Conservation (phyloP, 345 rosid genomes). For the Aquilaria sinensis region DNA sequence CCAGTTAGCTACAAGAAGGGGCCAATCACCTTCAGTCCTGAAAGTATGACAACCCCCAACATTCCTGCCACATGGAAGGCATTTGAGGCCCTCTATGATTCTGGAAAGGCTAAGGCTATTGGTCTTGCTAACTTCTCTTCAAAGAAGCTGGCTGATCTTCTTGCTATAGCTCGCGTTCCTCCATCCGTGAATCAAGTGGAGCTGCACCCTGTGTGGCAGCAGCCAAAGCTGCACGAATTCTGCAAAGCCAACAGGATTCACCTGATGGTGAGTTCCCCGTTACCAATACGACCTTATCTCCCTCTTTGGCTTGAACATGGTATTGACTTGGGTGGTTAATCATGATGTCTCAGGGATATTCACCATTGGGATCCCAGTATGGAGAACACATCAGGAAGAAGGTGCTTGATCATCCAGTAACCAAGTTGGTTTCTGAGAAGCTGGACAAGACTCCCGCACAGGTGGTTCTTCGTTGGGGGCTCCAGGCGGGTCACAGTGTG, state of each 20-base stretch:
- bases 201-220: conserved; percentile 38
- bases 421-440: conserved; percentile 26
- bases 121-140: conserved; percentile 23
- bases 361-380: conserved; percentile 18
- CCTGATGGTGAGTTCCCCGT: conserved; percentile 34
- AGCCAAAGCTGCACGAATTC: conserved; percentile 38
- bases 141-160: conserved; percentile 33
- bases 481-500: no score
- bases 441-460: conserved; percentile 14
- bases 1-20: no score
- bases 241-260: conserved; percentile 61
- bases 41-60: conserved; percentile 28
- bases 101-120: conserved; percentile 31
- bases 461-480: no score
- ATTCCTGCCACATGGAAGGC: conserved; percentile 55
- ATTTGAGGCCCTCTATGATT: conserved; percentile 40
- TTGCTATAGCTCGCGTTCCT: conserved; percentile 19
- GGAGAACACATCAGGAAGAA: conserved; percentile 7
- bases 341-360: conserved; percentile 28
- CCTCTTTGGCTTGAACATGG: no score
- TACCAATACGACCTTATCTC: no score
- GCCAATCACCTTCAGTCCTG: no score
- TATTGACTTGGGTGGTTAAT: neutral
- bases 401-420: conserved; percentile 32
- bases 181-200: conserved; percentile 24